Base-by-base conservation (phyloP, 371 early-diverging fungal genomes). In the Zychaea mexicana region DNA sequence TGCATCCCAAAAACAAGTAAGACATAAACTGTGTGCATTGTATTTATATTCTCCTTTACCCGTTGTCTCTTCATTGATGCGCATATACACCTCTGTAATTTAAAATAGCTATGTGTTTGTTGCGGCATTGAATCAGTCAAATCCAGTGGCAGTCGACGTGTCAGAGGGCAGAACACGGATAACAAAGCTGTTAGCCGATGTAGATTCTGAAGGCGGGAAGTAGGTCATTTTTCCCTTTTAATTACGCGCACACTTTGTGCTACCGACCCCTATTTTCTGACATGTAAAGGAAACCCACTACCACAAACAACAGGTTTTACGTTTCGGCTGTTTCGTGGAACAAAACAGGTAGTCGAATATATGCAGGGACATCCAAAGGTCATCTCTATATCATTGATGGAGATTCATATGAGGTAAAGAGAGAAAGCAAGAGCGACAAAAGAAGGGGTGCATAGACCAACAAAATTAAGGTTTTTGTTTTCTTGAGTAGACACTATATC, bases 281-380 rank as follows among this genome's bases (percentile, higher is more conserved):
- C n/a, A n/a, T n/a, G n/a, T n/a, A n/a, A n/a, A n/a, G n/a, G n/a
- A n/a, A n/a, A n/a, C n/a, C n/a, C n/a, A n/a, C n/a, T n/a, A n/a
- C n/a, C n/a, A n/a, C n/a, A n/a, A n/a, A n/a, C n/a, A n/a, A n/a
- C n/a, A n/a, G 49, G 22, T 69, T 68, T 2, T 72, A 64, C 58
- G 72, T 76, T 0, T 76, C 79, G 12, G 70, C 79, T 0, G 42
- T 73, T 12, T 28, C 73, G 12, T 81, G 82, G 82, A 78, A 81
- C 55, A 81, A 81, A 42, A 64, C 72, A 7, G 92, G 94, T 0
- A 77, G 79, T n/a, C 74, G 72, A n/a, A 77, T 93, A n/a, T 87
- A 88, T 45, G 68, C 89, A 0, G 94, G 94, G 15, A 88, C 88
- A 19, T 82, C 84, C 13, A 88, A 89, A 66, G 94, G 94, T 0